phyloP scores from a whole-genome alignment of 225 moss, liverwort and hornwort species.

The Polytrichum formosum region DNA sequence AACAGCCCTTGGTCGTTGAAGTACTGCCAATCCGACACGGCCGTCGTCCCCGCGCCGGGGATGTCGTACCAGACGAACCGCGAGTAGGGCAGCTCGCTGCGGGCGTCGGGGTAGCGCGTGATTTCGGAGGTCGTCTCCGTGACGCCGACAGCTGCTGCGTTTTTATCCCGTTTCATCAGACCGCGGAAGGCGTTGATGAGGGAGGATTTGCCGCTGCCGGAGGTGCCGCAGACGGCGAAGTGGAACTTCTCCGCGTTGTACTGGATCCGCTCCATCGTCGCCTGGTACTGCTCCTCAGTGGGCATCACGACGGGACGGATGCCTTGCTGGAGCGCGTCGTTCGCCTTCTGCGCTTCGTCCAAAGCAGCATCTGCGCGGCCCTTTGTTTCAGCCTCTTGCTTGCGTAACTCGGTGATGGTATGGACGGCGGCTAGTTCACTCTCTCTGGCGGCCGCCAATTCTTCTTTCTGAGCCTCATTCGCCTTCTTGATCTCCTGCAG shows the following conservation, averaged over 20 bases:
- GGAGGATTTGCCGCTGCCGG: slow-evolving; percentile 9
- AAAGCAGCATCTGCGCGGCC: not conserved
- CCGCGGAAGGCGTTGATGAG: slow-evolving; percentile 14
- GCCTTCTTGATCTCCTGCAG: too few relatives aligned
- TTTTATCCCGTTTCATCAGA: not conserved
- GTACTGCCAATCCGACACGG: not conserved
- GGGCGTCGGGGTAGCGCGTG: slow-evolving; percentile 1
- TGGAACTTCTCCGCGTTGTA: slow-evolving; percentile 10
- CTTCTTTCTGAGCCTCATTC: too few relatives aligned
- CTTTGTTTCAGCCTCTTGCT: not conserved
- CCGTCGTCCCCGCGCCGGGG: slow-evolving; percentile 8
- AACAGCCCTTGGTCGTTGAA: slow-evolving; percentile 5
- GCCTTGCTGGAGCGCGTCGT: not conserved
- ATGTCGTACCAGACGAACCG: slow-evolving; percentile 16
- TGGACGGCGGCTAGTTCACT: too few relatives aligned
- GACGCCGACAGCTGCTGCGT: slow-evolving; percentile 4
- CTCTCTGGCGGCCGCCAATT: too few relatives aligned
- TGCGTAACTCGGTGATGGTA: too few relatives aligned
- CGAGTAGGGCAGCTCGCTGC: not conserved
- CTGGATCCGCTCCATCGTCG: not conserved
- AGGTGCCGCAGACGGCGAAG: slow-evolving; percentile 8
- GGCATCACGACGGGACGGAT: slow-evolving; percentile 4
- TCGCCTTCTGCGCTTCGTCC: not conserved
- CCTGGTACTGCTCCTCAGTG: not conserved
- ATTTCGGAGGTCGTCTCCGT: slow-evolving; percentile 11